Conservation (phyloP, 2,329 filamentous ascomycete species). For the Diplocarpon mali region DNA sequence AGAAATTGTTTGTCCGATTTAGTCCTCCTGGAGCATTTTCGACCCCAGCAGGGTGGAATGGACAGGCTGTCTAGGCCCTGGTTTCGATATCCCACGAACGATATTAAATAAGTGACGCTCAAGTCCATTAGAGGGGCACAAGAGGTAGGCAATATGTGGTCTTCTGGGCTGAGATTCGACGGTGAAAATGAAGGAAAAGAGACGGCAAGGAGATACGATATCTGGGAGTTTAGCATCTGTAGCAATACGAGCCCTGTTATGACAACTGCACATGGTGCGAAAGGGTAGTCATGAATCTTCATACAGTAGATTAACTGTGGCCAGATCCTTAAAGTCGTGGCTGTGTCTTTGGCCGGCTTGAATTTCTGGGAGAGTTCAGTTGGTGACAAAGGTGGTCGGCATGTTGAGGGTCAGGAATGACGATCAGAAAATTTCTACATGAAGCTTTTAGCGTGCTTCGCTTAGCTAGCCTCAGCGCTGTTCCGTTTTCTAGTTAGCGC, state of each 20-base stretch:
- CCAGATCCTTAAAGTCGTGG: no score
- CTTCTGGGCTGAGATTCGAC: constrained; percentile 3
- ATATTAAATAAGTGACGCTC: constrained; percentile 30
- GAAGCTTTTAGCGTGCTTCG: constrained; percentile 1
- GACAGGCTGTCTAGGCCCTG: constrained; percentile 31
- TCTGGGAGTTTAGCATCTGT: no score
- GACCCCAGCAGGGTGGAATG: constrained; percentile 30
- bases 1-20: constrained; percentile 28
- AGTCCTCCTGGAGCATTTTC: constrained; percentile 30
- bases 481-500: not conserved
- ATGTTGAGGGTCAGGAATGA: not conserved
- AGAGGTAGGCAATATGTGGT: constrained; percentile 31
- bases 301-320: no score
- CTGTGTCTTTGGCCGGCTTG: not conserved
- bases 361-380: not conserved
- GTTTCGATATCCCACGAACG: constrained; percentile 29
- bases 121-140: constrained; percentile 26
- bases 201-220: no score
- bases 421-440: not conserved
- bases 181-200: no score
- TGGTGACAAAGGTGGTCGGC: not conserved
- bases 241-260: no score
- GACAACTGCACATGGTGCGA: no score
- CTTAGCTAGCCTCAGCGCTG: constrained; percentile 1
- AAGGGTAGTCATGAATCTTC: no score